A percentile compares a stretch with the other conserved stretches of the same genome.
Evolutionary conservation across 2,329 filamentous ascomycete genomes (phyloP).

Genomic region (Zymoseptoria brevis): DNA sequence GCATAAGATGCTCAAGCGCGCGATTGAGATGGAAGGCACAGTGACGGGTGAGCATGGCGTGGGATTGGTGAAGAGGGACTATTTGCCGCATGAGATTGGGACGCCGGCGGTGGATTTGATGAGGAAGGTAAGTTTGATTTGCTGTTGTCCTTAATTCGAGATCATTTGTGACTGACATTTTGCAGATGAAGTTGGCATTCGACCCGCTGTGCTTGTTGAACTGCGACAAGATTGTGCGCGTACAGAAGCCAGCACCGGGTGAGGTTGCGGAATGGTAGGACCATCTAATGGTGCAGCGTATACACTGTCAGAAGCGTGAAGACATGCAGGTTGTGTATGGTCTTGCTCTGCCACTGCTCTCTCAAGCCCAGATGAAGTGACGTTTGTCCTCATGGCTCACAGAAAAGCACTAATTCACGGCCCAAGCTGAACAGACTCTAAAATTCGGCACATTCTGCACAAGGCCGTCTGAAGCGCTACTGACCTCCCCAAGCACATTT

Average conservation of each 20-base stretch:
- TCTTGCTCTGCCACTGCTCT: background rate
- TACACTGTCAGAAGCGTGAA: background rate
- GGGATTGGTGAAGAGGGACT: conserved; percentile 76
- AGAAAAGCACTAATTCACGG: background rate
- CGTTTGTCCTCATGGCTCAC: background rate
- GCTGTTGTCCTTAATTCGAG: background rate
- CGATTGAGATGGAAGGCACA: conserved; percentile 71
- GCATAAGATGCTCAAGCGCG: conserved; percentile 77
- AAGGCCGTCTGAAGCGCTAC: too few relatives aligned
- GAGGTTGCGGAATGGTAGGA: conserved; percentile 38
- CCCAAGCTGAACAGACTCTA: too few relatives aligned
- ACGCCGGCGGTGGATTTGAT: conserved; percentile 69
- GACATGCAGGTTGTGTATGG: background rate
- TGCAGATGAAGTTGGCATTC: conserved; percentile 67
- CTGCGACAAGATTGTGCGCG: conserved; percentile 58
- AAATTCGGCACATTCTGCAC: too few relatives aligned
- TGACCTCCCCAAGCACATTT: too few relatives aligned
- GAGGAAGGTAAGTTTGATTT: conserved; percentile 54
- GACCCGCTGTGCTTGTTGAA: conserved; percentile 64
- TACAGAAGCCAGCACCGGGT: conserved; percentile 41
- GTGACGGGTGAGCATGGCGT: conserved; percentile 82
- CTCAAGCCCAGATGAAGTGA: background rate
- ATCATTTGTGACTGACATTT: conserved; percentile 1
- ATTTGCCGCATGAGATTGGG: conserved; percentile 70
- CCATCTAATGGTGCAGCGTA: background rate